Evolutionary conservation across 1,284 basidiomycete species (phyloP), one percentile per base, ranked within the genome.

Genomic region (Ceratobasidium sp.): DNA sequence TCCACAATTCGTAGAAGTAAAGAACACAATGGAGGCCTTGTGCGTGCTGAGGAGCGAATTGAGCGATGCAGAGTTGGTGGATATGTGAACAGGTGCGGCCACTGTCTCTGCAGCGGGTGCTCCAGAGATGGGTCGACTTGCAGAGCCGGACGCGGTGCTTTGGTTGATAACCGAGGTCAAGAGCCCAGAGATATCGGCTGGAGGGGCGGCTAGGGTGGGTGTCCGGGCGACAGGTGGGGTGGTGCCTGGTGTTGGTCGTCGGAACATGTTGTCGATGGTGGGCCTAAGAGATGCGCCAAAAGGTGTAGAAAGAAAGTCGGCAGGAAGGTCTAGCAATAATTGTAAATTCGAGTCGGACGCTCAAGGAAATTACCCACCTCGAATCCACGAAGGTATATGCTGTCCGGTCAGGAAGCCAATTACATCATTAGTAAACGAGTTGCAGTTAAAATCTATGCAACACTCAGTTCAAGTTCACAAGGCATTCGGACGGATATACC

Each of bases 381-480:
- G 92, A 78, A 97, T 94, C 85, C 90, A 95, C 0, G 87, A 80
- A 2, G 95, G 95, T 78, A 96, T 93, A 29, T 89, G 89, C 1
- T 87, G 86, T 25, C 95, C 94, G 0, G 94, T 96, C 67, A 97
- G 84, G 82, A 97, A 95, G 1, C 92, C 95, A 44, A 95, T 84
- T 70, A 91, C 90, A 79, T 97, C 95, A 77, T 93, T 94, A 0
- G 95, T 95, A 80, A 98, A 98, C 1, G 93, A 92, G 82, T 97
- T 97, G 83, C 95, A 97, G 80, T 95, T 95, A 79, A 94, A 94
- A 64, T 95, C 93, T 93, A 77, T 0, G 44, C 59, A 34, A 29
- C 15, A 40, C 17, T 29, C 46, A 77, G 29, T 77, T 40, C 34
- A 76, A 49, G 79, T 25, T 49, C 25, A 46, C 29, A 46, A 13